phyloP scores from a whole-genome alignment of 345 rosid genomes.

The Hibiscus syriacus region DNA sequence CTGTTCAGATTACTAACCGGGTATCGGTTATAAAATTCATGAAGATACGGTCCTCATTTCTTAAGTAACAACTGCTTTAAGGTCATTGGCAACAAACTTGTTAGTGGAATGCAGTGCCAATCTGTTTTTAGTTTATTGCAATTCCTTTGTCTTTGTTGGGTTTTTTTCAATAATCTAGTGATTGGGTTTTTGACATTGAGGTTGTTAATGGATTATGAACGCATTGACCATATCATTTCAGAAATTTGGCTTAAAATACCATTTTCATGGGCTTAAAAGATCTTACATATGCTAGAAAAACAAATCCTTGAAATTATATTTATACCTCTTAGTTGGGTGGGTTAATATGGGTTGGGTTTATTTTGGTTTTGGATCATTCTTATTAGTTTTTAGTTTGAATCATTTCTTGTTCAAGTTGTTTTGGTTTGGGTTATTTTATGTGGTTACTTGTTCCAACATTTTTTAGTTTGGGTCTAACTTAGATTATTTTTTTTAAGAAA shows the following conservation, averaged over 20 bases:
- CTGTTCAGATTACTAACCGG: conserved; percentile 6
- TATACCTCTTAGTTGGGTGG: no score
- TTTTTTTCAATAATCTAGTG: neutral
- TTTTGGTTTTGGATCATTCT: no score
- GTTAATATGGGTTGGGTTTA: no score
- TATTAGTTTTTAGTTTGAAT: no score
- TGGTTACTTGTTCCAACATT: no score
- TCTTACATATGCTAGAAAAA: no score
- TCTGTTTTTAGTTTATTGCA: neutral
- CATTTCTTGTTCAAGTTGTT: no score
- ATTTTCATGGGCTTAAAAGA: no score
- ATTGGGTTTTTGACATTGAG: neutral
- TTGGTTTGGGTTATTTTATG: no score
- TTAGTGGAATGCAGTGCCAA: neutral
- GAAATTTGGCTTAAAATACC: neutral
- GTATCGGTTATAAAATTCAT: neutral
- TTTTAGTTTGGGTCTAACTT: no score
- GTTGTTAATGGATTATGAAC: neutral
- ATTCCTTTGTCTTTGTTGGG: neutral
- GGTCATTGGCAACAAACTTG: neutral
- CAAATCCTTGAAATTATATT: no score
- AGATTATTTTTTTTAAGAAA: no score
- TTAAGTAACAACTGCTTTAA: neutral
- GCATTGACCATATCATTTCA: neutral
- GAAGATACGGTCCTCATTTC: neutral